These are phyloP conservation scores for Hypoxylon lienhwacheense DNA, from an alignment of 495 filamentous ascomycete species.

Conservation along the genomic window DNA sequence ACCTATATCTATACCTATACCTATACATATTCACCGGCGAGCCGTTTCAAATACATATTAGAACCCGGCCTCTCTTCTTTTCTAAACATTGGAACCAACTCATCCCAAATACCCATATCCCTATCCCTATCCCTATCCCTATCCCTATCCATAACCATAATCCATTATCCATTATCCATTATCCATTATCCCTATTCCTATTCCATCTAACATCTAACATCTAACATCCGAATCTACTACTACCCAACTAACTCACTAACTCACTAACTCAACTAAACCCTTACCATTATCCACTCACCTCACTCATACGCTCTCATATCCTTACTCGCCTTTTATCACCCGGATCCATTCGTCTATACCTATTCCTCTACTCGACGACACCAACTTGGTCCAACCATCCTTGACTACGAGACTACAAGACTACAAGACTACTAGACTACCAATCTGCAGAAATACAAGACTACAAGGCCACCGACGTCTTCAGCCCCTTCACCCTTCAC, in stretches of 20 bases:
- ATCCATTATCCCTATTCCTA: background rate
- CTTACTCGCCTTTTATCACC: too few relatives aligned
- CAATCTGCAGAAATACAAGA: too few relatives aligned
- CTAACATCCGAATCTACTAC: too few relatives aligned
- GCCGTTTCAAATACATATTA: slow-evolving; percentile 22
- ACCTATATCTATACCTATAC: background rate
- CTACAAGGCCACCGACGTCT: too few relatives aligned
- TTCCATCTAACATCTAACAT: slow-evolving; percentile 4
- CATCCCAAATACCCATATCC: too few relatives aligned
- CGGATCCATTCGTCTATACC: too few relatives aligned
- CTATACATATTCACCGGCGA: slow-evolving; percentile 10
- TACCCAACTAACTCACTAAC: slow-evolving; percentile 1
- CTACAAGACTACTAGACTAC: too few relatives aligned
- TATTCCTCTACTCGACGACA: background rate
- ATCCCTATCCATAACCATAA: slow-evolving; percentile 5
- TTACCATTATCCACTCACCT: background rate
- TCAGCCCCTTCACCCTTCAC: slow-evolving; percentile 23
- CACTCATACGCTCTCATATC: too few relatives aligned
- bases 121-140: too few relatives aligned
- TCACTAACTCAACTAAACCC: background rate
- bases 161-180: slow-evolving; percentile 19
- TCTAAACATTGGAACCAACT: too few relatives aligned
- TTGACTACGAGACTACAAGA: too few relatives aligned
- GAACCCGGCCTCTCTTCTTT: slow-evolving; percentile 20
- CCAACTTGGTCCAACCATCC: background rate